A percentile compares a stretch with the other conserved stretches of the same genome.
phyloP scores from a whole-genome alignment of 2,329 filamentous ascomycete species.

The Drechslerella coelobrocha region DNA sequence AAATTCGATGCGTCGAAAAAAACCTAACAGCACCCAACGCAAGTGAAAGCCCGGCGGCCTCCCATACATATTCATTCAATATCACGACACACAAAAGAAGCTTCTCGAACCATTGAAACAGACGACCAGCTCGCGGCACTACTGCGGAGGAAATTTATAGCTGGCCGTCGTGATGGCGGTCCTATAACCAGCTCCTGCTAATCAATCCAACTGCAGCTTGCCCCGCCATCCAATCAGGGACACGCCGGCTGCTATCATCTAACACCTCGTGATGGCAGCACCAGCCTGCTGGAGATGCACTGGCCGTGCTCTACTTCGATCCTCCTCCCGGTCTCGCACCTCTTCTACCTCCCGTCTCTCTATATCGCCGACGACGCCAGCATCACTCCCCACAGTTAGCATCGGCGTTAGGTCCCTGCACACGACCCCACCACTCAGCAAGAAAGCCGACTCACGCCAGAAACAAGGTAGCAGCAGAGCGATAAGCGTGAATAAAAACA shows the following conservation, averaged over 20 bases:
- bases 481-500: slow-evolving; percentile 49
- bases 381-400: slow-evolving; percentile 17
- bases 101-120: not conserved
- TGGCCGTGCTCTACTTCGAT: slow-evolving; percentile 49
- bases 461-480: slow-evolving; percentile 45
- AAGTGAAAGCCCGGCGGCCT: not conserved
- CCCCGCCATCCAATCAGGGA: not conserved
- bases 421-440: slow-evolving; percentile 26
- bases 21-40: slow-evolving; percentile 35
- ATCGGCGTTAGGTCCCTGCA: slow-evolving; percentile 17
- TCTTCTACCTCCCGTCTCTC: slow-evolving; percentile 20
- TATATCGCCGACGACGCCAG: slow-evolving; percentile 8
- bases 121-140: not conserved
- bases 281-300: slow-evolving; percentile 52
- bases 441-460: slow-evolving; percentile 15
- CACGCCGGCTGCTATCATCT: not conserved
- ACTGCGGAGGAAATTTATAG: not conserved
- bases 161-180: not conserved
- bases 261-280: slow-evolving; percentile 45
- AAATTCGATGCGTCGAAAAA: slow-evolving; percentile 26
- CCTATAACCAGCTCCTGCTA: not conserved
- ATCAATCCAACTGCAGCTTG: not conserved
- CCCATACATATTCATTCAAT: not conserved
- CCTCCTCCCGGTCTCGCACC: slow-evolving; percentile 33
- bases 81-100: not conserved